phyloP scores from a whole-genome alignment of 2,329 filamentous ascomycete species.

The Colletotrichum kahawae region DNA sequence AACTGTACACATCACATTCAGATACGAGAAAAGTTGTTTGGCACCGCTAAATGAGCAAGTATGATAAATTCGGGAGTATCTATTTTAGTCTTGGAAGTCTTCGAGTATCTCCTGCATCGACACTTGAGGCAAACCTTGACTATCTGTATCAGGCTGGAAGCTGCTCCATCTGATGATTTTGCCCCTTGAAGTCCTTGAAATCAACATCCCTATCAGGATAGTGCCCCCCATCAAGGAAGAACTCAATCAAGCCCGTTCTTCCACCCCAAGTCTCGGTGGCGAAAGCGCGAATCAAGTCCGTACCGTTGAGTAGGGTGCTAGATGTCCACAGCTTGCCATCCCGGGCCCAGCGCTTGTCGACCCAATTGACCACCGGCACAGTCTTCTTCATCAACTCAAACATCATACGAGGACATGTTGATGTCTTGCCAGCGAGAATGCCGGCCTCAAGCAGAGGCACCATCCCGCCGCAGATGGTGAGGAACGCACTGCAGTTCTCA shows the following conservation, averaged over 20 bases:
- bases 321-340: conserved; percentile 43
- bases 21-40: no score
- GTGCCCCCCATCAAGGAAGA: conserved; percentile 23
- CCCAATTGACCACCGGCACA: conserved; percentile 38
- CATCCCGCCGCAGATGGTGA: conserved; percentile 44
- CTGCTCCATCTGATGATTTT: background rate
- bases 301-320: conserved; percentile 37
- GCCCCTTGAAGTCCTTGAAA: conserved; percentile 31
- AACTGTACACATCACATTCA: no score
- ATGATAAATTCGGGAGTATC: fast-evolving
- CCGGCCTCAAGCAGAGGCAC: conserved; percentile 36
- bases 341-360: conserved; percentile 38
- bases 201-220: conserved; percentile 36
- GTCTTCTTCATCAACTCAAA: conserved; percentile 29
- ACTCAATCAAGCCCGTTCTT: conserved; percentile 24
- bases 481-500: conserved; percentile 38
- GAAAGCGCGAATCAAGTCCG: conserved; percentile 38
- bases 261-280: conserved; percentile 32
- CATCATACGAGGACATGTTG: conserved; percentile 37
- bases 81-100: no score
- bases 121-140: no score
- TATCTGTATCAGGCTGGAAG: background rate
- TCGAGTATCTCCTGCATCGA: no score
- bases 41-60: no score
- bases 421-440: conserved; percentile 40